Evolutionary conservation across 2,329 filamentous ascomycete genomes (phyloP).

Genomic region (Bimuria novae-zelandiae): DNA sequence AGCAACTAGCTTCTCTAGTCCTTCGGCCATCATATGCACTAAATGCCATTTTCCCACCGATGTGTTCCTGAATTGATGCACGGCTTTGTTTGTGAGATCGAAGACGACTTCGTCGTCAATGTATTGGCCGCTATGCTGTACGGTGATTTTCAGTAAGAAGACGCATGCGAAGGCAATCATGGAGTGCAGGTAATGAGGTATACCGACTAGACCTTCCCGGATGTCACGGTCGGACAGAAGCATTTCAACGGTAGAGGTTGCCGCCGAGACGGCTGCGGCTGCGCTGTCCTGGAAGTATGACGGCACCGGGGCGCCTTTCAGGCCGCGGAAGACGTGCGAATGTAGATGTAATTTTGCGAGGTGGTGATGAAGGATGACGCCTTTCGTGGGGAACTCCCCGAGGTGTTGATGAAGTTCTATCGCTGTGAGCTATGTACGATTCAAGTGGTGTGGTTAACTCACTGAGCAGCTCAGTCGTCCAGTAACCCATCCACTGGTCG

Average conservation of each 20-base stretch:
- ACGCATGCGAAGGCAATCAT: slow-evolving; percentile 61
- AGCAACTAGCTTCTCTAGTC: slow-evolving; percentile 49
- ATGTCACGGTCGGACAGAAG: slow-evolving; percentile 52
- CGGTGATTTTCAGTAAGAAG: slow-evolving; percentile 56
- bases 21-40: slow-evolving; percentile 53
- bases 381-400: slow-evolving; percentile 56
- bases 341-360: slow-evolving; percentile 60
- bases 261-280: slow-evolving; percentile 54
- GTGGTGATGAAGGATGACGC: slow-evolving; percentile 58
- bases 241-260: slow-evolving; percentile 52
- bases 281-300: slow-evolving; percentile 53
- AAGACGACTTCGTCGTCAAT: slow-evolving; percentile 46
- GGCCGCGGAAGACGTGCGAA: slow-evolving; percentile 53
- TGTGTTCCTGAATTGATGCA: slow-evolving; percentile 48
- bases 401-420: slow-evolving; percentile 52
- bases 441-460: slow-evolving; percentile 16
- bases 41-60: slow-evolving; percentile 53
- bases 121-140: slow-evolving; percentile 49
- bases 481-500: slow-evolving; percentile 59
- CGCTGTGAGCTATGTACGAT: slow-evolving; percentile 22
- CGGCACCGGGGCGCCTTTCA: slow-evolving; percentile 55
- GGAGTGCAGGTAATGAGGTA: slow-evolving; percentile 58
- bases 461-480: slow-evolving; percentile 52
- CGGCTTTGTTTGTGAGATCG: slow-evolving; percentile 46
- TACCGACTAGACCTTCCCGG: slow-evolving; percentile 48